These are phyloP conservation scores for Trametes maxima DNA, from an alignment of 768 basidiomycete genomes.

Conservation along the genomic window DNA sequence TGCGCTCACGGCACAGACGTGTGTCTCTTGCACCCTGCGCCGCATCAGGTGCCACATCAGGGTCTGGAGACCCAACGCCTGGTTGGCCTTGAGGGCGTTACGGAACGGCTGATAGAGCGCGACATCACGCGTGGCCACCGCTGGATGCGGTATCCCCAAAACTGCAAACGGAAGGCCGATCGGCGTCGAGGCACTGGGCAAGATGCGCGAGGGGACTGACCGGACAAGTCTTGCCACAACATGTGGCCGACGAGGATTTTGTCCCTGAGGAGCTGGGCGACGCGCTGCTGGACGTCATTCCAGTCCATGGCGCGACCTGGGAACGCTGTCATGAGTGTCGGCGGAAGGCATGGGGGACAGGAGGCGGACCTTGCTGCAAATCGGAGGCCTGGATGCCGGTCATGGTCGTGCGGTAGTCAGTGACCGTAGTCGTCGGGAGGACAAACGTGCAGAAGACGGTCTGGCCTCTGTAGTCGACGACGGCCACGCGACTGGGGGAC, in stretches of 20 bases:
- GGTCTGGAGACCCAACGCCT: conserved; percentile 74
- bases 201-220: conserved; percentile 39
- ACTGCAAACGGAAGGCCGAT: conserved; percentile 44
- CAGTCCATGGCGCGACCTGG: conserved; percentile 59
- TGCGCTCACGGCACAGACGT: conserved; percentile 67
- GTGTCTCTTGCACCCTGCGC: conserved; percentile 72
- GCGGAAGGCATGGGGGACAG: background rate
- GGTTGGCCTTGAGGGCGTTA: conserved; percentile 67
- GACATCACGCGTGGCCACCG: conserved; percentile 77
- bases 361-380: conserved; percentile 41
- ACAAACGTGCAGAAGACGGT: conserved; percentile 67
- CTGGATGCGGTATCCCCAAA: conserved; percentile 78
- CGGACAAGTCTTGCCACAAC: conserved; percentile 81
- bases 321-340: background rate
- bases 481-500: conserved; percentile 43
- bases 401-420: conserved; percentile 70
- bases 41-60: conserved; percentile 83
- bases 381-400: conserved; percentile 55
- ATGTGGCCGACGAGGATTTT: conserved; percentile 77
- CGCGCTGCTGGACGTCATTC: conserved; percentile 61
- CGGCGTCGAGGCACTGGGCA: conserved; percentile 16
- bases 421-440: conserved; percentile 63
- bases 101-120: conserved; percentile 83
- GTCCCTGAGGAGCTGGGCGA: conserved; percentile 66
- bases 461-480: conserved; percentile 48